These are phyloP conservation scores for Boletus rufocinnamomeus DNA, from an alignment of 768 basidiomycete genomes.

Conservation along the genomic window DNA sequence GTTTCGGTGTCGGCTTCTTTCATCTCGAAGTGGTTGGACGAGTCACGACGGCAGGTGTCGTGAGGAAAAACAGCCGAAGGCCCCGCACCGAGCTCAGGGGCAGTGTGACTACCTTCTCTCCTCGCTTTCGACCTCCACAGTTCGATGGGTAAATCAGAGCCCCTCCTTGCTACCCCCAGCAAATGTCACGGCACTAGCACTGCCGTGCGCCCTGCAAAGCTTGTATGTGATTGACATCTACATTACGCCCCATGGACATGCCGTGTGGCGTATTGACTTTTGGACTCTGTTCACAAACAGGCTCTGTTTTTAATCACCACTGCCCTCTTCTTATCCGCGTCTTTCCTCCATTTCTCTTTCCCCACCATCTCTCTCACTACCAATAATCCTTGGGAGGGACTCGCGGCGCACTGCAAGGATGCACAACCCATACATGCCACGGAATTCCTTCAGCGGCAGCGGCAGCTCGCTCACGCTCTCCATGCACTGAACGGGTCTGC, in stretches of 20 bases:
- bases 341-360: background rate
- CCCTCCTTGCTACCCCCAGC: background rate
- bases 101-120: background rate
- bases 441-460: slow-evolving; percentile 58
- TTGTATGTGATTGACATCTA: slow-evolving; percentile 12
- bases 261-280: slow-evolving; percentile 2
- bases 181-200: background rate
- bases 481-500: slow-evolving; percentile 55
- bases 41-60: too few relatives aligned
- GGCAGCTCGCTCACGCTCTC: slow-evolving; percentile 50
- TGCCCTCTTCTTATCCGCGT: slow-evolving; percentile 5
- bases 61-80: background rate
- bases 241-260: background rate
- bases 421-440: slow-evolving; percentile 46
- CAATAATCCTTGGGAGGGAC: slow-evolving; percentile 25
- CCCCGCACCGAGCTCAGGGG: background rate
- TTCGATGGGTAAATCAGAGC: slow-evolving; percentile 14
- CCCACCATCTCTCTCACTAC: background rate
- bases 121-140: background rate
- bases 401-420: slow-evolving; percentile 47
- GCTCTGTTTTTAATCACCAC: slow-evolving; percentile 10
- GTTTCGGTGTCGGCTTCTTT: slow-evolving; percentile 58
- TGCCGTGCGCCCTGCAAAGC: slow-evolving; percentile 3
- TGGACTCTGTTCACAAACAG: slow-evolving; percentile 11
- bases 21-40: slow-evolving; percentile 20